phyloP scores from a whole-genome alignment of 192 early-diverging fungal species.

The Entomortierella beljakovae region DNA sequence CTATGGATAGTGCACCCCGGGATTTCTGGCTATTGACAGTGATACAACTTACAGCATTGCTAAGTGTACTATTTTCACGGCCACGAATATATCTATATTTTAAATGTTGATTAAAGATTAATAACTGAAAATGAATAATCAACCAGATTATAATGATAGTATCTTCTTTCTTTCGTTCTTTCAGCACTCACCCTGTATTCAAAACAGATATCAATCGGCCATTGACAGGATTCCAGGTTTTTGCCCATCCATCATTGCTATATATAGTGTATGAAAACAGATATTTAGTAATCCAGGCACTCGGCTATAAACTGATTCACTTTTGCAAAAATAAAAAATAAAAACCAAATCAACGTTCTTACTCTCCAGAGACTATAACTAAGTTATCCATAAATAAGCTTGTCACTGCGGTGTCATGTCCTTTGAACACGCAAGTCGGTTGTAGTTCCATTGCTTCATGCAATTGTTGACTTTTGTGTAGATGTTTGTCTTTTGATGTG shows the following conservation, averaged over 20 bases:
- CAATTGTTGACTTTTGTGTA: constrained; percentile 17
- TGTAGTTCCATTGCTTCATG: not conserved
- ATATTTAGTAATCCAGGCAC: too few relatives aligned
- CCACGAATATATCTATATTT: constrained; percentile 24
- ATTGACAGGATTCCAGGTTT: constrained; percentile 66
- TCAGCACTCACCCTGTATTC: constrained; percentile 53
- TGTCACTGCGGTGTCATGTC: constrained; percentile 23
- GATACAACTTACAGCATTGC: constrained; percentile 17
- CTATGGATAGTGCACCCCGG: constrained; percentile 60
- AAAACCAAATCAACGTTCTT: not conserved
- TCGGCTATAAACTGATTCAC: too few relatives aligned
- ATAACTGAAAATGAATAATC: not conserved
- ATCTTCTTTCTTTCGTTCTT: too few relatives aligned
- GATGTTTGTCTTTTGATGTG: not conserved
- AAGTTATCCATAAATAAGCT: constrained; percentile 46
- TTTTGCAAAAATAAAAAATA: not conserved
- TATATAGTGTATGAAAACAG: constrained; percentile 10
- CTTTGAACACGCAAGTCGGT: constrained; percentile 31
- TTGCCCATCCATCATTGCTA: constrained; percentile 68
- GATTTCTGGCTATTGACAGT: constrained; percentile 50
- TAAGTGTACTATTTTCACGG: constrained; percentile 15
- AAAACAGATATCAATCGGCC: constrained; percentile 55
- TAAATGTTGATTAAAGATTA: not conserved
- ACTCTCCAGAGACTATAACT: constrained; percentile 47
- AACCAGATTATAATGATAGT: not conserved